Evolutionary conservation across 2,329 filamentous ascomycete species (phyloP).

Genomic region (Nectriaceae sp.): DNA sequence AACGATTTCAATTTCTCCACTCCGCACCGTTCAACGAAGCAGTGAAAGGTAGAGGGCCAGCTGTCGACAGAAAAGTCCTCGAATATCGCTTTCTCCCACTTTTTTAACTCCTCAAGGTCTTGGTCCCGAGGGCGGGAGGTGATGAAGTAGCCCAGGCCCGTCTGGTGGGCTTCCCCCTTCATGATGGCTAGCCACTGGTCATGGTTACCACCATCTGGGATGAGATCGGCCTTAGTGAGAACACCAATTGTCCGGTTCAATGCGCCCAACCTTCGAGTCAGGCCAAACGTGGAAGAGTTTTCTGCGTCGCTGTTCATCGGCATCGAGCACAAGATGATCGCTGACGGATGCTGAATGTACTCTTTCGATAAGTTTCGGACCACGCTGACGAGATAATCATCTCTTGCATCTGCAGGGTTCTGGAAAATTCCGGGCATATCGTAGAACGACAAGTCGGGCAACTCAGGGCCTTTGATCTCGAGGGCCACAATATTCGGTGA

Average conservation of each 20-base stretch:
- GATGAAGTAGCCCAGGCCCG: slow-evolving; percentile 78
- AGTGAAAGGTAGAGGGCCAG: slow-evolving; percentile 53
- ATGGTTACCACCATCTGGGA: slow-evolving; percentile 52
- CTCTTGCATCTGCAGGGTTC: slow-evolving; percentile 62
- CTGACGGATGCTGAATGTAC: slow-evolving; percentile 69
- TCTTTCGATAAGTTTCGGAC: slow-evolving; percentile 69
- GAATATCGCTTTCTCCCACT: slow-evolving; percentile 57
- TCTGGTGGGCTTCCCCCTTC: slow-evolving; percentile 57
- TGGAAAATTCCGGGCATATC: slow-evolving; percentile 84
- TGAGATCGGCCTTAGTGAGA: slow-evolving; percentile 80
- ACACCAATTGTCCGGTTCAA: slow-evolving; percentile 68
- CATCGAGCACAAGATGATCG: slow-evolving; percentile 76
- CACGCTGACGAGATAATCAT: slow-evolving; percentile 70
- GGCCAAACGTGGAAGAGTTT: slow-evolving; percentile 69
- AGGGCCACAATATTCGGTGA: slow-evolving; percentile 81
- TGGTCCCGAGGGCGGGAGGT: slow-evolving; percentile 67
- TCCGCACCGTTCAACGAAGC: slow-evolving; percentile 52
- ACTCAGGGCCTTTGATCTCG: slow-evolving; percentile 69
- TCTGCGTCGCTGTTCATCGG: slow-evolving; percentile 79
- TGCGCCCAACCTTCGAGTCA: slow-evolving; percentile 61
- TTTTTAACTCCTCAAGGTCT: slow-evolving; percentile 51
- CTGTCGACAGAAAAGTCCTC: slow-evolving; percentile 36
- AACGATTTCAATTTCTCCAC: slow-evolving; percentile 55
- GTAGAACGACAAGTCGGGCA: slow-evolving; percentile 79
- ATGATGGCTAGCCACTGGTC: slow-evolving; percentile 67